phyloP scores from a whole-genome alignment of 2,329 filamentous ascomycete genomes.

The Didymella sp. region DNA sequence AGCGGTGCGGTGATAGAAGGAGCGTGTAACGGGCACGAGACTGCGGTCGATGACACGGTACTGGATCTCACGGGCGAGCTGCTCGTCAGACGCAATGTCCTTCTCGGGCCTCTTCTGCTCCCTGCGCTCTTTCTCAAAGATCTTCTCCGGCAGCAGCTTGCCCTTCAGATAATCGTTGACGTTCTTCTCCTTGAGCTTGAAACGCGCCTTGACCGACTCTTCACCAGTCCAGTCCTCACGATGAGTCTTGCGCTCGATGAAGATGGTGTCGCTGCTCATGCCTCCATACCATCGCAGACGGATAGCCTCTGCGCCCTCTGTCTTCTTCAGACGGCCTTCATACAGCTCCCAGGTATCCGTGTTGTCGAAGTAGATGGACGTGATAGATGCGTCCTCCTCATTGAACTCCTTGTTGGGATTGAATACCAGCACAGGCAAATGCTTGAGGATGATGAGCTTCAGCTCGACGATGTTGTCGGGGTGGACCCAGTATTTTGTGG shows the following conservation, averaged over 20 bases:
- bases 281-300: constrained; percentile 96
- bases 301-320: constrained; percentile 95
- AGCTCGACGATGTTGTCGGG: constrained; percentile 97
- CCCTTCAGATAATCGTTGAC: constrained; percentile 90
- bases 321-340: constrained; percentile 93
- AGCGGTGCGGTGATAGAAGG: constrained; percentile 97
- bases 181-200: constrained; percentile 95
- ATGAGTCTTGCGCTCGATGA: constrained; percentile 97
- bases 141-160: constrained; percentile 79
- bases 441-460: constrained; percentile 97
- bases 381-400: constrained; percentile 87
- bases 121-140: constrained; percentile 96
- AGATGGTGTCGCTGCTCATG: constrained; percentile 94
- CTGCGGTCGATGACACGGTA: constrained; percentile 89
- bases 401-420: constrained; percentile 98
- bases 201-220: constrained; percentile 97
- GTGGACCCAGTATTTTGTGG: constrained; percentile 99
- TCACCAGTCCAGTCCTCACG: constrained; percentile 99
- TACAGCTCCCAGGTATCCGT: constrained; percentile 93
- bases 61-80: constrained; percentile 88
- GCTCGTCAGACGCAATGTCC: constrained; percentile 89
- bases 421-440: constrained; percentile 95
- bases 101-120: constrained; percentile 94
- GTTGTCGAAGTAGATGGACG: constrained; percentile 98
- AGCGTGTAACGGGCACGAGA: constrained; percentile 87